Evolutionary conservation across 2,329 filamentous ascomycete genomes (phyloP).

Genomic region (Aspergillus thermomutatus): DNA sequence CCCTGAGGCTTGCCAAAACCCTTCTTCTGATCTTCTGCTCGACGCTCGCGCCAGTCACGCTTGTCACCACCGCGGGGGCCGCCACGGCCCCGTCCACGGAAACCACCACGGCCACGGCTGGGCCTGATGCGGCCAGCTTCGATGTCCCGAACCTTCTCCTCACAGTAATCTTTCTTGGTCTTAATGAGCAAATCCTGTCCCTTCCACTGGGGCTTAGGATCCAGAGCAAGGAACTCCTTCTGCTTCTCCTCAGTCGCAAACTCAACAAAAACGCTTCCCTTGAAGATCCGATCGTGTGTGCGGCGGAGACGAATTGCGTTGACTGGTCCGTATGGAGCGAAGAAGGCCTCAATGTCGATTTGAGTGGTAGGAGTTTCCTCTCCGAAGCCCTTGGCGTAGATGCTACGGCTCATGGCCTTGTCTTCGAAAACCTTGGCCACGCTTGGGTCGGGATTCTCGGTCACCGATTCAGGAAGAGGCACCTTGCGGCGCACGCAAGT

Average conservation of each 20-base stretch:
- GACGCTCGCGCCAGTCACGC: constrained; percentile 45
- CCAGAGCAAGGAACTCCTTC: constrained; percentile 73
- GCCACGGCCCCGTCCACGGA: constrained; percentile 45
- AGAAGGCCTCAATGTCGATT: constrained; percentile 92
- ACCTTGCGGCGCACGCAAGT: constrained; percentile 73
- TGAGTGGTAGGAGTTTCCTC: constrained; percentile 79
- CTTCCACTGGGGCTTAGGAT: constrained; percentile 81
- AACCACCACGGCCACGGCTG: constrained; percentile 37
- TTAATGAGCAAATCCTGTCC: constrained; percentile 75
- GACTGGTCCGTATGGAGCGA: constrained; percentile 73
- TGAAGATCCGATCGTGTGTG: constrained; percentile 70
- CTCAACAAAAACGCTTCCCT: constrained; percentile 94
- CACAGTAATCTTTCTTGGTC: constrained; percentile 83
- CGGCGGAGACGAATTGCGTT: constrained; percentile 86
- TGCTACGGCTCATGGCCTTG: constrained; percentile 67
- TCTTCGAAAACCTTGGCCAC: constrained; percentile 57
- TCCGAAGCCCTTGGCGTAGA: constrained; percentile 95
- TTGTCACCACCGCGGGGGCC: constrained; percentile 30
- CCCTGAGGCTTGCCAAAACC: constrained; percentile 31
- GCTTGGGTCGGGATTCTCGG: constrained; percentile 53
- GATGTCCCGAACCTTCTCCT: constrained; percentile 72
- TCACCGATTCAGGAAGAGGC: constrained; percentile 56
- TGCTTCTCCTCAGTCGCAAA: constrained; percentile 76
- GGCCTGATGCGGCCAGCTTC: constrained; percentile 66
- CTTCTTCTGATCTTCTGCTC: constrained; percentile 43